Evolutionary conservation across 2,329 filamentous ascomycete genomes (phyloP).

Genomic region (Chaetomium sp.): DNA sequence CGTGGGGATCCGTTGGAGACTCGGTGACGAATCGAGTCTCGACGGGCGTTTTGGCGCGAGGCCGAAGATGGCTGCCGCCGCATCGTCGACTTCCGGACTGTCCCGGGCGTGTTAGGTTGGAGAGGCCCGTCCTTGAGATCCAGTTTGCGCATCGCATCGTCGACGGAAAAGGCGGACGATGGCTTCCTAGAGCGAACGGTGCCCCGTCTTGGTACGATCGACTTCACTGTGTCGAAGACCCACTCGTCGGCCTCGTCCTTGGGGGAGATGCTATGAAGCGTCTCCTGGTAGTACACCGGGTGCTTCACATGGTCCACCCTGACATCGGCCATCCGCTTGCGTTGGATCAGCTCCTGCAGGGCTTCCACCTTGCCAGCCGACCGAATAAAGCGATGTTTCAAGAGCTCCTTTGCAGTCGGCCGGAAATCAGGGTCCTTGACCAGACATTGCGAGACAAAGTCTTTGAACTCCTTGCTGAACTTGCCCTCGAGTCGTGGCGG

Average conservation of each 20-base stretch:
- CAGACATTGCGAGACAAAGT: constrained; percentile 87
- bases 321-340: constrained; percentile 80
- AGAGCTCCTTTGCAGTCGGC: constrained; percentile 80
- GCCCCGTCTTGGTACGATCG: constrained; percentile 61
- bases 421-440: constrained; percentile 87
- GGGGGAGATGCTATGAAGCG: constrained; percentile 70
- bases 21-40: constrained; percentile 36
- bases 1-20: constrained; percentile 48
- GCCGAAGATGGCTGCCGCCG: constrained; percentile 45
- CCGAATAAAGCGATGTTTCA: constrained; percentile 86
- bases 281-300: constrained; percentile 90
- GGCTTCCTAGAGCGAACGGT: constrained; percentile 57
- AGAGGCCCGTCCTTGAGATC: constrained; percentile 64
- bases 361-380: constrained; percentile 85
- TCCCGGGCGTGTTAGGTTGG: constrained; percentile 59
- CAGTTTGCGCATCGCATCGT: constrained; percentile 62
- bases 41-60: constrained; percentile 34
- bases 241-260: constrained; percentile 78
- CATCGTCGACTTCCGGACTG: constrained; percentile 63
- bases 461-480: constrained; percentile 89
- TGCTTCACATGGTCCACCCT: constrained; percentile 69
- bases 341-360: constrained; percentile 82
- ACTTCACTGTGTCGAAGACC: constrained; percentile 94
- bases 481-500: constrained; percentile 82
- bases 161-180: constrained; percentile 59